Base-by-base conservation (phyloP, 1,284 basidiomycete genomes). In the Cystobasidium pallidum region DNA sequence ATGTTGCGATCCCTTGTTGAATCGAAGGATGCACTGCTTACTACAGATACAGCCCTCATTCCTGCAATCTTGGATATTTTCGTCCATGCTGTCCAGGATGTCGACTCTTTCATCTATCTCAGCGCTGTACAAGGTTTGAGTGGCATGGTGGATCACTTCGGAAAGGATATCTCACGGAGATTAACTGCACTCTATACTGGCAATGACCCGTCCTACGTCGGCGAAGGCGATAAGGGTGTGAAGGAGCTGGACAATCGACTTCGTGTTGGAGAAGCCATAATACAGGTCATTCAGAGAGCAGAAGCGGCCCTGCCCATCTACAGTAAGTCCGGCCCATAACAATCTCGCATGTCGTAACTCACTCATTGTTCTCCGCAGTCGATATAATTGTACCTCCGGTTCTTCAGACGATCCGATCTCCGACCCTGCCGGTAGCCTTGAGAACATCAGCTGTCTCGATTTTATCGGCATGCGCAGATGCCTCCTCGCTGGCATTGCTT, bases 101-200 rank as follows among this genome's bases (percentile, higher is more conserved):
- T 94, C 62, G 95, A 99, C 79, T 93, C 91, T 39, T 98, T 94
- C 81, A 88, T 98, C 72, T 98, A 94, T 80, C 83, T 98, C 70
- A 94, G 94, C 78, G 93, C 92, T 0, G 89, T 96, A 3, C 91
- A 94, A 78, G 95, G 94, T 0, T 83, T 99, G 1, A 86, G 89
- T 3, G 88, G 86, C 17, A 89, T 95, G 86, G 91, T 89, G 0
- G 88, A 92, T 76, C 84, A 84, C 1, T 76, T 88, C 71, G 92
- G 92, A 0, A 86, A 85, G 73, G 88, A 91, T 19, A 88, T 93
- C 10, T 81, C 94, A 17, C 83, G 83, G 70, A 83, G 84, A 2
- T 82, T 95, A 34, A 81, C 92, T 8, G 83, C 84, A 39, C 84
- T 86, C 26, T 94, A 93, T 78, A 63, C 51, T 75, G 73, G 73